These are phyloP conservation scores for Cryphonectria radicalis DNA, from an alignment of 2,329 filamentous ascomycete genomes.

Conservation along the genomic window DNA sequence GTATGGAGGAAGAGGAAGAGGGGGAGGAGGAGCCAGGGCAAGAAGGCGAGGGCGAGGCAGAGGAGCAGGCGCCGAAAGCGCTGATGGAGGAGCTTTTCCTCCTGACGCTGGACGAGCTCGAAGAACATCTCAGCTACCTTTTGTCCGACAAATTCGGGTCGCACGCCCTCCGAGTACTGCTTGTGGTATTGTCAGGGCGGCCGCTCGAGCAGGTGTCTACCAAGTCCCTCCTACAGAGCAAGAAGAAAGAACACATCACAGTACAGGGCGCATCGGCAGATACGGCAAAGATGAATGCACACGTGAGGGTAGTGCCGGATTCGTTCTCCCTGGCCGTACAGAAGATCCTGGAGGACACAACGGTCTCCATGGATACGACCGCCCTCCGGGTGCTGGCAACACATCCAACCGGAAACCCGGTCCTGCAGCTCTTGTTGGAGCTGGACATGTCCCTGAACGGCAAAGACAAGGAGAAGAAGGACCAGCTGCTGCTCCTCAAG, in stretches of 20 bases:
- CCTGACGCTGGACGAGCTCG: conserved; percentile 82
- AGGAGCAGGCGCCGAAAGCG: conserved; percentile 53
- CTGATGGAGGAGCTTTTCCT: conserved; percentile 88
- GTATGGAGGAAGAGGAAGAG: conserved; percentile 45
- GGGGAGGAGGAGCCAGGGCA: conserved; percentile 49
- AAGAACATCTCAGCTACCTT: conserved; percentile 79
- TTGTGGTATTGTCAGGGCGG: conserved; percentile 83
- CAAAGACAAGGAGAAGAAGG: conserved; percentile 67
- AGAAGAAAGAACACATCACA: conserved; percentile 84
- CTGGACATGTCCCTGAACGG: conserved; percentile 79
- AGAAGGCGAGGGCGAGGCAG: conserved; percentile 43
- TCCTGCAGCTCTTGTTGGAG: conserved; percentile 87
- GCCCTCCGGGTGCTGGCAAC: conserved; percentile 83
- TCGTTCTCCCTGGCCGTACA: conserved; percentile 78
- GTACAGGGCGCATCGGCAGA: conserved; percentile 58
- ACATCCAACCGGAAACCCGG: conserved; percentile 89
- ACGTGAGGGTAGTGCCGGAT: conserved; percentile 68
- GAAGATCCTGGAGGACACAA: conserved; percentile 80
- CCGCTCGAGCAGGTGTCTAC: conserved; percentile 72
- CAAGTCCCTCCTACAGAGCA: conserved; percentile 82
- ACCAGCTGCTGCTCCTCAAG: conserved; percentile 63
- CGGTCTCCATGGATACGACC: conserved; percentile 74
- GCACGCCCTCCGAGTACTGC: conserved; percentile 82
- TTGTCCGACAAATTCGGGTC: conserved; percentile 90
- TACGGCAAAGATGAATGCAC: conserved; percentile 50